phyloP scores from a whole-genome alignment of 768 basidiomycete genomes.

The Sutorius australiensis region DNA sequence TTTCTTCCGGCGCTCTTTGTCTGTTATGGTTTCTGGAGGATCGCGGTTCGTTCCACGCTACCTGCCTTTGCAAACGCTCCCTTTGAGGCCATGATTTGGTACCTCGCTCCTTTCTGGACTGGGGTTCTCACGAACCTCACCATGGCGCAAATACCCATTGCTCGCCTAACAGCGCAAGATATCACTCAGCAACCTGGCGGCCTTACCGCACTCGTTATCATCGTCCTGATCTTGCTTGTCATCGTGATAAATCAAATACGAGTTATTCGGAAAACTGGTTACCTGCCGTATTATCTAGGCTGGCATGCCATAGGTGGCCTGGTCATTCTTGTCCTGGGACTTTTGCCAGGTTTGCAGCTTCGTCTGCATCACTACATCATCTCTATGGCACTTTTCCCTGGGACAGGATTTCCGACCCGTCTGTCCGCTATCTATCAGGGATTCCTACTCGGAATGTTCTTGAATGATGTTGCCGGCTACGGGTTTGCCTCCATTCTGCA shows the following conservation, averaged over 20 bases:
- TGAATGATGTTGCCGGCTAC: conserved; percentile 76
- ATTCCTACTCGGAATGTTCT: conserved; percentile 76
- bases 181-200: conserved; percentile 63
- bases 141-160: conserved; percentile 68
- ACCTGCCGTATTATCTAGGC: conserved; percentile 69
- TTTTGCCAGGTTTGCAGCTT: conserved; percentile 64
- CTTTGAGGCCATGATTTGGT: conserved; percentile 70
- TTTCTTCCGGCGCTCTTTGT: conserved; percentile 81
- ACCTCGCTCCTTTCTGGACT: conserved; percentile 74
- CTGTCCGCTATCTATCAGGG: conserved; percentile 78
- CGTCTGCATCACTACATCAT: conserved; percentile 83
- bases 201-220: conserved; percentile 62
- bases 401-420: conserved; percentile 78
- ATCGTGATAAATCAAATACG: conserved; percentile 71
- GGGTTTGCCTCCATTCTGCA: conserved; percentile 79
- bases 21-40: conserved; percentile 73
- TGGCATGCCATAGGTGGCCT: conserved; percentile 73
- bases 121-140: conserved; percentile 74
- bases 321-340: conserved; percentile 59
- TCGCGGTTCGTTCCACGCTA: conserved; percentile 69
- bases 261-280: conserved; percentile 82
- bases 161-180: conserved; percentile 69
- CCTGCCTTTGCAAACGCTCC: conserved; percentile 66
- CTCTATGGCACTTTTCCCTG: conserved; percentile 69
- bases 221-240: conserved; percentile 55